phyloP scores from a whole-genome alignment of 805 yeast species.

The Metschnikowia kunwiensis region DNA sequence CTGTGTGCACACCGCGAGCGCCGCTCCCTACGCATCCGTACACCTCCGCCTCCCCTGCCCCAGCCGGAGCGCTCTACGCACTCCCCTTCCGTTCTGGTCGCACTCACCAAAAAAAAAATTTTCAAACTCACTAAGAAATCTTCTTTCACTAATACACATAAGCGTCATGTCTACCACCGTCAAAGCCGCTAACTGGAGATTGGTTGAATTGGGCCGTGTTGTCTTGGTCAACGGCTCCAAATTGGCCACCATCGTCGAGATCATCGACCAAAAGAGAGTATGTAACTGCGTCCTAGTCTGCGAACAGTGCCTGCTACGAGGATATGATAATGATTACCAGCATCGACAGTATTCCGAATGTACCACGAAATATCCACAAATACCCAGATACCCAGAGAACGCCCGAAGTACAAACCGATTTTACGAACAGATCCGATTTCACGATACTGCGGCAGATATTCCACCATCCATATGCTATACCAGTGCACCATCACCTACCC shows the following conservation, averaged over 20 bases:
- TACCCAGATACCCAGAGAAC: no score
- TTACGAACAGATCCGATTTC: no score
- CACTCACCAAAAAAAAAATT: constrained; percentile 19
- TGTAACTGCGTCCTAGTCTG: no score
- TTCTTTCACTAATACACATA: constrained; percentile 14
- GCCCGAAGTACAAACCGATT: no score
- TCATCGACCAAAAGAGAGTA: constrained; percentile 99
- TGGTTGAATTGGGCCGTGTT: constrained; percentile 98
- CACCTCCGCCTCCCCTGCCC: constrained; percentile 3
- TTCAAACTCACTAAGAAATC: constrained; percentile 11
- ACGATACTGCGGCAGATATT: no score
- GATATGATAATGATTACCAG: no score
- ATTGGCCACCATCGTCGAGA: constrained; percentile 96
- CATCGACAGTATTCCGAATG: no score
- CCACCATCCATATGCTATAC: no score
- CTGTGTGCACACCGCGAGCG: constrained; percentile 3
- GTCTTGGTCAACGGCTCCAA: constrained; percentile 83
- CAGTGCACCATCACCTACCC: no score
- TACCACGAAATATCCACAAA: no score
- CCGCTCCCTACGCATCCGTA: constrained; percentile 7
- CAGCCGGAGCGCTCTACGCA: constrained; percentile 9
- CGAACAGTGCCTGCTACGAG: no score
- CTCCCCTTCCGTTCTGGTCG: constrained; percentile 12
- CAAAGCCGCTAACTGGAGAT: constrained; percentile 98
- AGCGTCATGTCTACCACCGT: constrained; percentile 52